Evolutionary conservation across 441 rosid species (phyloP).

Genomic region (Metrosideros polymorpha): DNA sequence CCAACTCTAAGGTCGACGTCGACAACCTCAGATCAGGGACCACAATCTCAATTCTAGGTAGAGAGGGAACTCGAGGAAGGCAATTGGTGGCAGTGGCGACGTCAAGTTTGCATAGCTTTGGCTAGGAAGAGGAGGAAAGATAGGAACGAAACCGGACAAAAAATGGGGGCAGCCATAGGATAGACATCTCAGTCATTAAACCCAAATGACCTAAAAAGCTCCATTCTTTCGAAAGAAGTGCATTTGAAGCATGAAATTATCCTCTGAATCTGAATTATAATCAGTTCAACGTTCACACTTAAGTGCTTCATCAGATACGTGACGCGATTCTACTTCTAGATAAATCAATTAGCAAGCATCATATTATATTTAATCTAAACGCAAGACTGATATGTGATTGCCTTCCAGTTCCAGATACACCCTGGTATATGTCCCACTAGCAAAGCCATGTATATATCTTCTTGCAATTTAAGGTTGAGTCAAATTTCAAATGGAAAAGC

Average conservation of each 20-base stretch:
- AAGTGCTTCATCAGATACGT: not conserved
- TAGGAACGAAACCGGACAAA: not conserved
- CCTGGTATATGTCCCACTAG: not conserved
- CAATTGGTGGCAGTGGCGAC: not conserved
- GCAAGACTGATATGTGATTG: not conserved
- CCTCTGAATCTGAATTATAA: not conserved
- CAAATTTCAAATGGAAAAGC: not conserved
- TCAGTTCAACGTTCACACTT: not conserved
- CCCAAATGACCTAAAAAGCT: not conserved
- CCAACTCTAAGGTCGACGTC: not conserved
- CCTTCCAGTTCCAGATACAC: not conserved
- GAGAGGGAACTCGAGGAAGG: not conserved
- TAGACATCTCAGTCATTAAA: not conserved
- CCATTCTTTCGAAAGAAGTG: not conserved
- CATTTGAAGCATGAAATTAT: not conserved
- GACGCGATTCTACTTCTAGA: not conserved
- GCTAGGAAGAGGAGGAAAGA: not conserved
- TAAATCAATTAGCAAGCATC: not conserved
- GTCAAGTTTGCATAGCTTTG: not conserved
- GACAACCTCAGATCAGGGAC: not conserved
- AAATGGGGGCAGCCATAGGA: not conserved
- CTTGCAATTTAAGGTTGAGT: not conserved
- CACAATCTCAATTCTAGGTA: not conserved
- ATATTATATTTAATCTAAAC: not conserved
- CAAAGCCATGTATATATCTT: not conserved